Percentiles rank a stretch among this genome's conserved stretches.
Evolutionary conservation across 805 yeast species (phyloP).

Genomic region (Candida arabinofermentans): DNA sequence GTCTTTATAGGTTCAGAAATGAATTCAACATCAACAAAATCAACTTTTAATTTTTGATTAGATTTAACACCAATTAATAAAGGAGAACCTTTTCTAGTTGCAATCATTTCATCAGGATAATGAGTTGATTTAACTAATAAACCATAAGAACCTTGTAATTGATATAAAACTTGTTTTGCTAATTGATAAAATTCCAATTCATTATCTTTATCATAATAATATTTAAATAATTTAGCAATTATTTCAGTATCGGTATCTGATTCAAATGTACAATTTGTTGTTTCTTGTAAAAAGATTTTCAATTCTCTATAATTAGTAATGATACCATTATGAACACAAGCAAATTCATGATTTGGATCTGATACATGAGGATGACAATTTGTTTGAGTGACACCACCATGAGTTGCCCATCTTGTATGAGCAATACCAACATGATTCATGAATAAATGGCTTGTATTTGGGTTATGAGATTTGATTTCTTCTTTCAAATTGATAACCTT

Average conservation of each 20-base stretch:
- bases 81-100: conserved; percentile 98
- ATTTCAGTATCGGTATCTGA: conserved; percentile 97
- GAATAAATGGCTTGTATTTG: conserved; percentile 61
- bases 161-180: conserved; percentile 87
- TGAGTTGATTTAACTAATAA: conserved; percentile 85
- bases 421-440: conserved; percentile 94
- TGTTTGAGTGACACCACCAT: conserved; percentile 80
- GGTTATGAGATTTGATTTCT: conserved; percentile 47
- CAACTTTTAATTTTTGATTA: conserved; percentile 91
- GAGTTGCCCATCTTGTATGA: conserved; percentile 99
- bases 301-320: conserved; percentile 93
- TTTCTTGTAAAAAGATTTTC: conserved; percentile 71
- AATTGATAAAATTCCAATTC: conserved; percentile 86
- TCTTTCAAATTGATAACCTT: conserved; percentile 80
- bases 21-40: conserved; percentile 97
- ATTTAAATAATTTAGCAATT: conserved; percentile 92
- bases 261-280: conserved; percentile 84
- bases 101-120: conserved; percentile 93
- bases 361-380: conserved; percentile 98
- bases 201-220: conserved; percentile 75
- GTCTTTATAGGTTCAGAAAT: conserved; percentile 53
- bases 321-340: conserved; percentile 96
- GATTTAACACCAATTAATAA: conserved; percentile 95
- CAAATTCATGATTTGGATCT: conserved; percentile 76
- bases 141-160: conserved; percentile 97